Percentiles rank a stretch among this genome's conserved stretches.
Conservation (phyloP, 2,329 filamentous ascomycete genomes). For the Fusarium armeniacum region DNA sequence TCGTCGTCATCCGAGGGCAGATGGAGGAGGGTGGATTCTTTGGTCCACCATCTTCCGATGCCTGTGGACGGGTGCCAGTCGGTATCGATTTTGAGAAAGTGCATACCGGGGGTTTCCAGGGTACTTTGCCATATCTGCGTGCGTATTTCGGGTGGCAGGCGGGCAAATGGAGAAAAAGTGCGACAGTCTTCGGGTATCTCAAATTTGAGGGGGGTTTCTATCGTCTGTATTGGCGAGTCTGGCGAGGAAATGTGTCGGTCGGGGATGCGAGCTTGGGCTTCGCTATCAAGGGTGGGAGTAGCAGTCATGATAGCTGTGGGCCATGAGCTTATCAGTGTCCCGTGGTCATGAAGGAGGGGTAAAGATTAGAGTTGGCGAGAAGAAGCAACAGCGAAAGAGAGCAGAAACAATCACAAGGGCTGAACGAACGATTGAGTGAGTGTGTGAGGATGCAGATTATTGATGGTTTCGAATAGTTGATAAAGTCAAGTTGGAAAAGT, state of each 20-base stretch:
- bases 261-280: constrained; percentile 10
- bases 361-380: background rate
- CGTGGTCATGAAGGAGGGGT: constrained; percentile 40
- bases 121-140: constrained; percentile 54
- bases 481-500: constrained; percentile 32
- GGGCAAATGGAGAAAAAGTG: constrained; percentile 51
- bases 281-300: constrained; percentile 24
- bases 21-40: constrained; percentile 10
- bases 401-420: background rate
- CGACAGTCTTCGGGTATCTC: constrained; percentile 52
- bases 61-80: constrained; percentile 28
- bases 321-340: constrained; percentile 41
- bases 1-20: constrained; percentile 27
- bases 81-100: constrained; percentile 53
- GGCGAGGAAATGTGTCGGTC: background rate
- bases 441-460: constrained; percentile 39
- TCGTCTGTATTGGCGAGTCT: background rate
- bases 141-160: constrained; percentile 55
- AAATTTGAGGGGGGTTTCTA: constrained; percentile 49
- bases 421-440: background rate
- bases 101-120: constrained; percentile 54
- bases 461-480: constrained; percentile 33
- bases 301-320: constrained; percentile 42
- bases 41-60: constrained; percentile 47
- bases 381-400: background rate